A percentile compares a stretch with the other conserved stretches of the same genome.
These are phyloP conservation scores for Multifurca ochricompacta DNA, from an alignment of 768 basidiomycete genomes.

Conservation along the genomic window DNA sequence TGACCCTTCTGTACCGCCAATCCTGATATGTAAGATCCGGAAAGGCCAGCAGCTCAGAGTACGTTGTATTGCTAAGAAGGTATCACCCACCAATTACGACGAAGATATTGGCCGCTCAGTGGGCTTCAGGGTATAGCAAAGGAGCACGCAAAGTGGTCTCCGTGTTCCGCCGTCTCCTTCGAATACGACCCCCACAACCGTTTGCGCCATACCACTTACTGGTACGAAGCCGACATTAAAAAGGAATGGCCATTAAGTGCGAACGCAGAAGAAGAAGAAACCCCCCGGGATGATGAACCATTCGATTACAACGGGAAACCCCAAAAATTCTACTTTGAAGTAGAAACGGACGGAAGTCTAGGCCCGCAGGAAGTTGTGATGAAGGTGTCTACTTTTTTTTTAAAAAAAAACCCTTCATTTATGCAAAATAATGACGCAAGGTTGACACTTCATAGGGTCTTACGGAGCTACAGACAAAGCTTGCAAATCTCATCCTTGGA, in stretches of 20 bases:
- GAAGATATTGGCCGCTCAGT: background rate
- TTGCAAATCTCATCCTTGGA: slow-evolving; percentile 71
- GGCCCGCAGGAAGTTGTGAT: slow-evolving; percentile 83
- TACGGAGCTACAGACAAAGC: slow-evolving; percentile 68
- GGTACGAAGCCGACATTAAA: slow-evolving; percentile 79
- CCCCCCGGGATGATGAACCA: slow-evolving; percentile 66
- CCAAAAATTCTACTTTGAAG: slow-evolving; percentile 86
- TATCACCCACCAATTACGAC: slow-evolving; percentile 26
- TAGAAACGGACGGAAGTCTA: slow-evolving; percentile 90
- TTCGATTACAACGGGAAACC: slow-evolving; percentile 90
- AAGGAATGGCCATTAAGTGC: slow-evolving; percentile 88
- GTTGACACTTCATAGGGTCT: slow-evolving; percentile 45
- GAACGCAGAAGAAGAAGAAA: slow-evolving; percentile 80
- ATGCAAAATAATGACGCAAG: background rate
- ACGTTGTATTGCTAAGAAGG: slow-evolving; percentile 89
- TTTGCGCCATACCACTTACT: slow-evolving; percentile 89
- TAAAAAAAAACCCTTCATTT: background rate
- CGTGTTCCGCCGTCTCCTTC: slow-evolving; percentile 88
- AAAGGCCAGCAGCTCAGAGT: slow-evolving; percentile 89
- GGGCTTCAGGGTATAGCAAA: slow-evolving; percentile 83
- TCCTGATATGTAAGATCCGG: slow-evolving; percentile 85
- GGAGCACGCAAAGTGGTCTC: slow-evolving; percentile 99
- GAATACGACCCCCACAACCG: slow-evolving; percentile 99
- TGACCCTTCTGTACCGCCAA: slow-evolving; percentile 53
- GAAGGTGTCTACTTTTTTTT: slow-evolving; percentile 41